Conservation (phyloP, 176 grass and related monocot genomes). For the Phyllostachys edulis region DNA sequence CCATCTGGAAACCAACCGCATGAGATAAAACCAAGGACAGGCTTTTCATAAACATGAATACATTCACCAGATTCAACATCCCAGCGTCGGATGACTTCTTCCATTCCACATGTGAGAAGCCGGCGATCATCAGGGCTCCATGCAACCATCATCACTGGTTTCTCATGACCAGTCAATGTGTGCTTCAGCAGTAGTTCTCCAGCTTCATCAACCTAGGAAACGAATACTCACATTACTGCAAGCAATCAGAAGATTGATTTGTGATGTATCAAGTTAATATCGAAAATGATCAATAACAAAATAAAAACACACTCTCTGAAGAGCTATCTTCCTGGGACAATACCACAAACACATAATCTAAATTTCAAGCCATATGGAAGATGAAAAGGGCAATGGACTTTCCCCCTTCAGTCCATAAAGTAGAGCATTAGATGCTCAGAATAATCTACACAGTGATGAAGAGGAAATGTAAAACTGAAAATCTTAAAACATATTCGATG, state of each 20-base stretch:
- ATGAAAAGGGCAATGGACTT: neutral
- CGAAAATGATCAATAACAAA: neutral
- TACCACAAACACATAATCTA: neutral
- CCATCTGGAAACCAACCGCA: conserved; percentile 80
- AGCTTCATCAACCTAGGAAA: conserved; percentile 65
- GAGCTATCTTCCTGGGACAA: neutral
- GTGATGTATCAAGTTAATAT: neutral
- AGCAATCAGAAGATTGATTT: conserved; percentile 21
- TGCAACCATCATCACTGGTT: conserved; percentile 69
- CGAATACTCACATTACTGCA: conserved; percentile 34
- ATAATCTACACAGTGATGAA: neutral
- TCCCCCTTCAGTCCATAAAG: neutral
- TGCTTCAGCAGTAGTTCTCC: conserved; percentile 65
- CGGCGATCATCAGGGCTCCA: conserved; percentile 85
- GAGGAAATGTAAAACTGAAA: neutral
- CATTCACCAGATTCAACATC: conserved; percentile 74
- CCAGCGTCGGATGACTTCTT: conserved; percentile 79
- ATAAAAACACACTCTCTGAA: neutral
- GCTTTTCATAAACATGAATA: conserved; percentile 66
- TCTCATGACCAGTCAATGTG: conserved; percentile 64
- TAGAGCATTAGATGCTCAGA: neutral
- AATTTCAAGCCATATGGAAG: neutral
- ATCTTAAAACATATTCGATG: neutral
- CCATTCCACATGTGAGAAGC: conserved; percentile 87
- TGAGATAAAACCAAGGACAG: conserved; percentile 48